Evolutionary conservation across 805 yeast genomes (phyloP).

Genomic region (Tetrapisispora pingtungensis): DNA sequence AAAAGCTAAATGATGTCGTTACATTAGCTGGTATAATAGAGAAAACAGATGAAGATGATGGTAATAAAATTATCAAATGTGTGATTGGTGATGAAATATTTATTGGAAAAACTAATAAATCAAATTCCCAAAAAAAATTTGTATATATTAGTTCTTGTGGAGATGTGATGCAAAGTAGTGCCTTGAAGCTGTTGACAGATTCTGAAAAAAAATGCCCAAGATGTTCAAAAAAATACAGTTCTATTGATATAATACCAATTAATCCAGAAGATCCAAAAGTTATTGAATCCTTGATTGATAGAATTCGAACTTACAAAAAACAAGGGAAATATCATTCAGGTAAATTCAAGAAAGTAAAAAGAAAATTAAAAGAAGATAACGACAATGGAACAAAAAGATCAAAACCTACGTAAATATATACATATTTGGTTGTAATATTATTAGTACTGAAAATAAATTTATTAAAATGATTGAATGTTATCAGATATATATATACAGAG

Average conservation of each 20-base stretch:
- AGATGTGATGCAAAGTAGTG: constrained; percentile 31
- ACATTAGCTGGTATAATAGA: constrained; percentile 29
- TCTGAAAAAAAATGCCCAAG: constrained; percentile 31
- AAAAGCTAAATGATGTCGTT: constrained; percentile 36
- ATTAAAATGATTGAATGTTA: not conserved
- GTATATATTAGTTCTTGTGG: constrained; percentile 40
- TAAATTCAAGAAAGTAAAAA: constrained; percentile 18
- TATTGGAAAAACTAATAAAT: constrained; percentile 25
- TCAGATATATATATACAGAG: not conserved
- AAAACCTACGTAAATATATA: no score
- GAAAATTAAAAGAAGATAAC: constrained; percentile 4
- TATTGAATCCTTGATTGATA: constrained; percentile 10
- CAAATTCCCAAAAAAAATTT: constrained; percentile 19
- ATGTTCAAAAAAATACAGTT: constrained; percentile 27
- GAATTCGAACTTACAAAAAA: constrained; percentile 18
- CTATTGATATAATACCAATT: constrained; percentile 32
- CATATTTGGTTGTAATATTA: no score
- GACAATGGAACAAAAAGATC: not conserved
- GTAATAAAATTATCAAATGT: constrained; percentile 7
- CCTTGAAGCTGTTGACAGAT: constrained; percentile 19
- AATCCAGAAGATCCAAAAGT: constrained; percentile 24
- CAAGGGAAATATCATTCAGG: constrained; percentile 31
- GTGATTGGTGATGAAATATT: constrained; percentile 25
- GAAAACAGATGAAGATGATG: constrained; percentile 1
- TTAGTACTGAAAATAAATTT: no score